Base-by-base conservation (phyloP, 108 stramenopile species). In the Pseudonitzschia multiseries region DNA sequence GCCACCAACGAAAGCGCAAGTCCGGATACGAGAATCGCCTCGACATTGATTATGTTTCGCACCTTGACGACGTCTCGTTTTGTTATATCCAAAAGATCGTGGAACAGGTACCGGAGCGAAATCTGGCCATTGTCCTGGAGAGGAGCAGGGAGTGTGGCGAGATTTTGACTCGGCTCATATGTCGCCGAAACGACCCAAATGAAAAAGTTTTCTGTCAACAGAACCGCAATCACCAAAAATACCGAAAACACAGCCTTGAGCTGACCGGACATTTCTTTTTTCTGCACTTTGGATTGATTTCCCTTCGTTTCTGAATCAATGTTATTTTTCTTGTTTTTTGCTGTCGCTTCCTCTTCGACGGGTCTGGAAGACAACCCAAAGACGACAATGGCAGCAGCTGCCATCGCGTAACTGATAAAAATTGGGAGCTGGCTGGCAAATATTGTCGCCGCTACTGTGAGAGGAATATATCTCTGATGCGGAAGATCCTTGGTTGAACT, bases 141-240 rank as follows among this genome's bases (percentile, higher is more conserved):
- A 10, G 92, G 85, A 18, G 57, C 44, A 33, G 88, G 83, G 17
- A 77, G 71, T 0, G 79, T 71, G 22, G 20, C 21, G 0, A 32
- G 10, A 29, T 65, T 50, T 31, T 81, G 80, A 56, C 87, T 77
- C 13, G 87, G 81, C 29, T 76, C 42, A 66, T 89, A 93, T 0
- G 92, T 89, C 8, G 92, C 92, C 21, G 86, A 85, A 33, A 93
- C 92, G 14, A 93, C 92, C 92, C 92, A 93, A 26, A 90, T 84
- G 33, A 84, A 78, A 80, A 93, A 93, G 64, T 93, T 93, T 82
- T 93, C 92, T 0, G 75, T 74, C 54, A 93, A 77, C 42, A 93
- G 71, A 0, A 83, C 79, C 14, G 72, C 52, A 5, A 81, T 82
- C 60, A 91, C 61, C 28, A 79, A 33, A n/a, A 79, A 64, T 20